Base-by-base conservation (phyloP, 768 basidiomycete species). In the Lactifluus piperatus region DNA sequence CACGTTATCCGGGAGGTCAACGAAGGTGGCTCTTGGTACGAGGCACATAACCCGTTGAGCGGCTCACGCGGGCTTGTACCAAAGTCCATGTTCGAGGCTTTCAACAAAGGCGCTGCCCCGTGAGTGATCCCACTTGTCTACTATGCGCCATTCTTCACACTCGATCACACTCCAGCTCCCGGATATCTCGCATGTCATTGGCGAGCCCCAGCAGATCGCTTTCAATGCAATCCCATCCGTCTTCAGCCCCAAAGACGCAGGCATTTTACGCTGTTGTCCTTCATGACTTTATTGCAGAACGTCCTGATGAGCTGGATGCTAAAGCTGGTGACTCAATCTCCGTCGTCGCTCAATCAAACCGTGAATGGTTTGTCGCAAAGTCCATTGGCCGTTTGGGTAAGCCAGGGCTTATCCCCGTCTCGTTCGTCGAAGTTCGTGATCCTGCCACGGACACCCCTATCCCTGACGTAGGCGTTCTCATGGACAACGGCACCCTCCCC, bases 291-390 rank as follows among this genome's bases (percentile, higher is more conserved):
- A 71, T 77, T 13, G 94, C 97, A n/a, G 97, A 99, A 72, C 82
- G 97, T 46, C 81, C 91, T 4, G 97, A 99, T 70, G 97, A 99
- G 68, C 83, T 99, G 47, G 94, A 95, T 61, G 95, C 95, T 1
- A 93, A 88, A 67, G 82, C 86, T 0, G 95, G 94, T 36, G 97
- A 99, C 67, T 80, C 91, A 8, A 91, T 99, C 69, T 89, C 94
- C 18, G 92, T 99, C 60, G 97, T 98, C 57, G 97, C 97, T 0
- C 97, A 98, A 71, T 97, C 94, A n/a, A 99, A 98, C 69, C 91
- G 93, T 64, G 97, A 99, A 71, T 99, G 97, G 97, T 98, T 97
- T 71, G 97, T 99, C 49, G 97, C 97, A 27, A 99, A 99, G 73
- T 93, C 95, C 13, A 99, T 99, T 67, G 93, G 94, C 41, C 81